phyloP scores from a whole-genome alignment of 2,329 filamentous ascomycete genomes.

The Moelleriella libera region DNA sequence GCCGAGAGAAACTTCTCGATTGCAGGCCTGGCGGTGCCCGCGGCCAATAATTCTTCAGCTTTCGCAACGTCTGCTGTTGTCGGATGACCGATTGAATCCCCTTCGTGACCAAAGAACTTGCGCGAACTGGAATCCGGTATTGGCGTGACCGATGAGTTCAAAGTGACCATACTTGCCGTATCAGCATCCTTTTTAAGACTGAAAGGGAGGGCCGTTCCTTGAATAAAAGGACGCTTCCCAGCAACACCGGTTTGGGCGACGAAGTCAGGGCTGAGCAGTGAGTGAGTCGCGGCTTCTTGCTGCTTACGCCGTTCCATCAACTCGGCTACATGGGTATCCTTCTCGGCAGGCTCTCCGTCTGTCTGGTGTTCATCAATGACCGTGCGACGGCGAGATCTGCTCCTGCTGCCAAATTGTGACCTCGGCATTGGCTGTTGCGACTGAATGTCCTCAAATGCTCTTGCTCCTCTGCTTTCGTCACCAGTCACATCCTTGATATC shows the following conservation, averaged over 20 bases:
- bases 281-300: constrained; percentile 22
- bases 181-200: constrained; percentile 48
- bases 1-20: constrained; percentile 39
- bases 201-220: constrained; percentile 61
- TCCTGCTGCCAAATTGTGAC: constrained; percentile 13
- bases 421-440: constrained; percentile 15
- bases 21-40: constrained; percentile 17
- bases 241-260: constrained; percentile 33
- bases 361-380: constrained; percentile 40
- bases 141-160: constrained; percentile 29
- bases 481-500: constrained; percentile 17
- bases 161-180: constrained; percentile 57
- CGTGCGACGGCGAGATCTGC: constrained; percentile 27
- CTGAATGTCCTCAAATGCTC: constrained; percentile 24
- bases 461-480: constrained; percentile 28
- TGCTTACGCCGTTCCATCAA: constrained; percentile 27
- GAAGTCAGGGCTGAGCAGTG: constrained; percentile 28
- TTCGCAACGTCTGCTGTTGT: constrained; percentile 1
- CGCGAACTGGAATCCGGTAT: constrained; percentile 17
- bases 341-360: constrained; percentile 15
- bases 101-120: constrained; percentile 11
- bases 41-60: constrained; percentile 4
- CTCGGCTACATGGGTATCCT: constrained; percentile 27
- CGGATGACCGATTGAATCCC: constrained; percentile 1
- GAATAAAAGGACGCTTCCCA: constrained; percentile 51